Base-by-base conservation (phyloP, 2,329 filamentous ascomycete genomes). In the Cercospora brassicicola region DNA sequence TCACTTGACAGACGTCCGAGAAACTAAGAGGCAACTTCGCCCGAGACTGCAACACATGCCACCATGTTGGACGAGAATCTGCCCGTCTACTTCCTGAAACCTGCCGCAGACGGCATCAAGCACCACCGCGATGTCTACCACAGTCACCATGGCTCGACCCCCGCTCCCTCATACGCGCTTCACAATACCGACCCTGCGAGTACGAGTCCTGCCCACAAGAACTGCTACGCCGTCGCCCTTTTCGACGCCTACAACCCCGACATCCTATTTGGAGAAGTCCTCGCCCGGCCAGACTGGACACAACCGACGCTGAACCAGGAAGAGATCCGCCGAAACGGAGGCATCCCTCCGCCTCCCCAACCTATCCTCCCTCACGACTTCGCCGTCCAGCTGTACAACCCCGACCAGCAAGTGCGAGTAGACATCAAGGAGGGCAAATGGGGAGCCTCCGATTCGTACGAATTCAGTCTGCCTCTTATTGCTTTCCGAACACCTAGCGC, bases 301-400 rank as follows among this genome's bases (percentile, higher is more conserved):
- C 91, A 94, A 67, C 91, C 93, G 0, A 89, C 89, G 0, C 85
- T 96, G 6, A 94, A 92, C 0, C 88, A 91, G 59, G 92, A 95
- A 64, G 91, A 96, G 77, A 86, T 94, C 66, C 88, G 92, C 69
- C 86, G 80, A 68, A 86, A 91, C 76, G 89, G 89, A 69, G 90
- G 90, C 15, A 81, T 88, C 0, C 82, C 86, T 2, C 89, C 86
- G 23, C 87, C 86, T 15, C 89, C 90, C 0, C 86, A 90, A 68
- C 91, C 94, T 9, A 84, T 92, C 36, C 86, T 92, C 30, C 94
- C 94, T 0, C 89, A 90, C 66, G 84, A 88, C 63, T 97, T 98
- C 78, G 85, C 86, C n/a, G 86, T 98, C 45, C 90, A 94, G 74
- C 88, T 99, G 2, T 98, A 97, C 84, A 95, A 97, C 78, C 95